Evolutionary conservation across 495 filamentous ascomycete genomes (phyloP), one percentile per base, ranked within the genome.

Genomic region (Aspergillus hancockii): DNA sequence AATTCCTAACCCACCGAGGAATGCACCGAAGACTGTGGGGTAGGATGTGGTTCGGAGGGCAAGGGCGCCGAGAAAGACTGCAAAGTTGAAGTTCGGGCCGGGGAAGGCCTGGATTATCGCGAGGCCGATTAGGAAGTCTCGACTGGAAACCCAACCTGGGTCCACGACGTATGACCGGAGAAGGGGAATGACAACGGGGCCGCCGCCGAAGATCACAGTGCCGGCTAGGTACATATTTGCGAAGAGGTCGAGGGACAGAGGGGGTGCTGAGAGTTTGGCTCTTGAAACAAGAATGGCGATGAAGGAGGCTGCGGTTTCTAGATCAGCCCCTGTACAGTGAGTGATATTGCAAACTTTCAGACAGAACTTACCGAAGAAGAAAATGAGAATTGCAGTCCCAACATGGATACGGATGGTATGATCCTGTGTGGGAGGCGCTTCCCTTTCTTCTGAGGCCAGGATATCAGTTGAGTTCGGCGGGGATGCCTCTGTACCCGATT

Each of bases 41-140:
- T 65, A 69, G 13, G 30, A 38, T 3, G 77, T 70, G 6, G 72
- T 74, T 0, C 63, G 67, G 0, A 80, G 59, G 0, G 89, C 81
- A 0, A 93, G 74, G 5, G 81, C 73, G 22, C 91, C 90, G 16
- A 93, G 79, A 63, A 87, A 93, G n/a, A 93, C 88, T 3, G 87
- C 89, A 64, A 93, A 92, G 69, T 93, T 95, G 82, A 93, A 93
- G 70, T 95, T 93, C 0, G 91, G 91, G 0, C 91, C 90, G 0
- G 90, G 90, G 65, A 93, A 92, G 3, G 89, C 85, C 70, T 95
- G 90, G 59, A 90, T 91, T 59, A 93, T 78, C 9, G 90, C 91
- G 0, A 95, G 83, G 21, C 91, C 91, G 60, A 95, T 83, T 32
- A 93, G 79, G 68, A 95, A 93, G 72, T 95, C 88, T 4, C 91